Base-by-base conservation (phyloP, 2,329 filamentous ascomycete genomes). In the Colletotrichum costaricense region DNA sequence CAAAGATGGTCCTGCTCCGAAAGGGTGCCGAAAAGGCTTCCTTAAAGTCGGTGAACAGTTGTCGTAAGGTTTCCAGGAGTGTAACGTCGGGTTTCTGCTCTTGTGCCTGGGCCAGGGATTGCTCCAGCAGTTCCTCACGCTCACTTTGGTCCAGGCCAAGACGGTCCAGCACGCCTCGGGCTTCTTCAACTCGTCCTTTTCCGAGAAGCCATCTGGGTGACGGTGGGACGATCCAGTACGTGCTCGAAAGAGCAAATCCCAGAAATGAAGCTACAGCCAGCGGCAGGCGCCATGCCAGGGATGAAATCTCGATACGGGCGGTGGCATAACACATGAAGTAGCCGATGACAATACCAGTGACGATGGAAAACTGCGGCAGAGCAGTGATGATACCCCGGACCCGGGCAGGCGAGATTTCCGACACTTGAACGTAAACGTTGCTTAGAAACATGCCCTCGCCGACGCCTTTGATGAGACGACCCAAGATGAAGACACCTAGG, bases 301-400 rank as follows among this genome's bases (percentile, higher is more conserved):
- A 86, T 1, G 84, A 85, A 0, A 77, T 64, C 0, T 74, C 73
- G 1, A 90, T 81, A 0, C 80, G 77, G 0, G 86, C 82, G 9
- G 87, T 88, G 14, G 88, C 90, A 74, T 92, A 92, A 76, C 89
- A 91, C 7, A 85, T 87, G 76, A 92, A 92, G 77, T 88, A 92
- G 0, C 90, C 91, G 0, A 83, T 74, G 2, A 88, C 86, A 0
- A 92, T 77, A 0, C 89, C 90, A 2, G 84, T 66, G 0, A 86
- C 86, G 42, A 87, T 88, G 2, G 87, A 74, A n/a, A 91, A 82
- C 75, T 91, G 89, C 1, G 88, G 87, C 0, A 86, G 78, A 0
- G 89, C 86, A 0, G 88, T 86, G 70, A 92, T 80, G 4, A 85
- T 81, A 2, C 89, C 90, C 28, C 90, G 83, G 16, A 84, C 79